phyloP scores from a whole-genome alignment of 768 basidiomycete species.

The Phlegmacium glaucopus region DNA sequence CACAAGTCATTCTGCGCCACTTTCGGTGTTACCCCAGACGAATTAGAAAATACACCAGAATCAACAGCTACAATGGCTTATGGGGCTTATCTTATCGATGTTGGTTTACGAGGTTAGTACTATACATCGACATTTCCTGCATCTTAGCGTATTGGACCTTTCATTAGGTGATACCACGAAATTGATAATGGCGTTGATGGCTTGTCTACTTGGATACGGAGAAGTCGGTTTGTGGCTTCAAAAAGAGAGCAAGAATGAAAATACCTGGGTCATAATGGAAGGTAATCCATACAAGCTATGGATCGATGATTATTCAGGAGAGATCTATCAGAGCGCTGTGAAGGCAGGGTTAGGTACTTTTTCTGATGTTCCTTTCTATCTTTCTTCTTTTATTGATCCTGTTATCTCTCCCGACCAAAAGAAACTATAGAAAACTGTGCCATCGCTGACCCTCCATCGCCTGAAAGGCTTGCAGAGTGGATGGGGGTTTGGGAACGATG shows the following conservation, averaged over 20 bases:
- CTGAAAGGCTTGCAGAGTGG: slow-evolving; percentile 60
- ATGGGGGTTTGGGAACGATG: slow-evolving; percentile 70
- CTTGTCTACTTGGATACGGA: slow-evolving; percentile 89
- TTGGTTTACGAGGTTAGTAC: slow-evolving; percentile 60
- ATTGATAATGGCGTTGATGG: slow-evolving; percentile 76
- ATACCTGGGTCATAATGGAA: slow-evolving; percentile 54
- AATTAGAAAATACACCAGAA: slow-evolving; percentile 62
- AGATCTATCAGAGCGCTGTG: slow-evolving; percentile 70
- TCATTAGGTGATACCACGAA: slow-evolving; percentile 63
- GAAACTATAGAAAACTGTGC: slow-evolving; percentile 73
- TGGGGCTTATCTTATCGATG: slow-evolving; percentile 80
- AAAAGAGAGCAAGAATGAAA: slow-evolving; percentile 43
- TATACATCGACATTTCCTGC: not conserved
- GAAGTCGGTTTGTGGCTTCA: slow-evolving; percentile 87
- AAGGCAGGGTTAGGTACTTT: slow-evolving; percentile 66
- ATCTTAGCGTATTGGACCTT: not conserved
- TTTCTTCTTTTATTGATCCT: not conserved
- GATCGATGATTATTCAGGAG: slow-evolving; percentile 80
- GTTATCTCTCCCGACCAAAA: too few species aligned
- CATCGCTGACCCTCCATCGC: slow-evolving; percentile 59
- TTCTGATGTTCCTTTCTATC: not conserved
- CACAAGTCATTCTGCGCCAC: slow-evolving; percentile 69
- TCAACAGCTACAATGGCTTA: slow-evolving; percentile 78
- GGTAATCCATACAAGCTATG: slow-evolving; percentile 74
- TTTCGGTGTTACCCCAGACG: slow-evolving; percentile 63